Conservation (phyloP, 768 basidiomycete genomes). For the Boletus tomentosulus region DNA sequence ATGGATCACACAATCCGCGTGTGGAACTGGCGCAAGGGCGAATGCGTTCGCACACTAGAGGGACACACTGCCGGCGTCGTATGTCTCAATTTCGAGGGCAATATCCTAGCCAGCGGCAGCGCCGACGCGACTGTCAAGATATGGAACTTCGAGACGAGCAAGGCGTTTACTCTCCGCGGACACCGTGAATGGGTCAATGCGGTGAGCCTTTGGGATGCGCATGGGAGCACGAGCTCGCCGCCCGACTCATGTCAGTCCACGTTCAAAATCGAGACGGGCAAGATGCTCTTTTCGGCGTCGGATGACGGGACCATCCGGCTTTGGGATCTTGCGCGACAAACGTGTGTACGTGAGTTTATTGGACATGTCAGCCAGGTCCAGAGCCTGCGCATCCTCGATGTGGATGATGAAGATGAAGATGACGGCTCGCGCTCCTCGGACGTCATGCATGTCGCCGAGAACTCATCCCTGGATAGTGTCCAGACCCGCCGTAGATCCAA, state of each 20-base stretch:
- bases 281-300: conserved; percentile 96
- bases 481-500: conserved; percentile 12
- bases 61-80: conserved; percentile 93
- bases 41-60: conserved; percentile 80
- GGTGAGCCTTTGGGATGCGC: conserved; percentile 84
- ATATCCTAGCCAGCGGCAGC: conserved; percentile 88
- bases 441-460: conserved; percentile 12
- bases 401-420: conserved; percentile 47
- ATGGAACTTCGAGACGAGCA: conserved; percentile 89
- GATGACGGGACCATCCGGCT: conserved; percentile 92
- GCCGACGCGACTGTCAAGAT: conserved; percentile 94
- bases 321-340: conserved; percentile 83
- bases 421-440: conserved; percentile 9
- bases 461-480: conserved; percentile 11
- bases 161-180: conserved; percentile 88
- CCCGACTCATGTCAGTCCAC: conserved; percentile 28
- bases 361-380: conserved; percentile 97
- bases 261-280: conserved; percentile 69
- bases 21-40: conserved; percentile 93
- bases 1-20: conserved; percentile 96
- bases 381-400: conserved; percentile 73
- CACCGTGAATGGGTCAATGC: conserved; percentile 97
- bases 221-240: conserved; percentile 6
- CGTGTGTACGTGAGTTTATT: conserved; percentile 77
- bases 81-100: conserved; percentile 86